Base-by-base conservation (phyloP, 2,329 filamentous ascomycete species). In the Fusarium tricinctum region DNA sequence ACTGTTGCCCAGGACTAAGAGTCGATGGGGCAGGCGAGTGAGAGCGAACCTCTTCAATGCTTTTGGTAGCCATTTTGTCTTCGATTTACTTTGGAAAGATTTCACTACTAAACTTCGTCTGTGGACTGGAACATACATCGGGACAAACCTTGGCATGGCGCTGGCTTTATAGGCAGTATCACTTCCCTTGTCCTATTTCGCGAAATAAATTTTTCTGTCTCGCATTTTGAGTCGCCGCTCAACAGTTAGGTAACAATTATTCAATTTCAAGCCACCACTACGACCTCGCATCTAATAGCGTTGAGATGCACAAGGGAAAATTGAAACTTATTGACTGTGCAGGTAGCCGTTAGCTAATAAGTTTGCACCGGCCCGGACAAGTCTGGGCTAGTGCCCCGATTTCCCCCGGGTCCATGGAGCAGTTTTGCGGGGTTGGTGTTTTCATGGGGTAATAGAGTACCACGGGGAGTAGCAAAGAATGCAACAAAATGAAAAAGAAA, bases 331-430 rank as follows among this genome's bases (percentile, higher is more conserved):
- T 20, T 30, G 22, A 42, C 8, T 19, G 28, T 43, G 32, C 33
- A 64, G 51, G 58, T 64, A 64, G 64, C 63, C 50, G 35, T 67
- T 67, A 67, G 64, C 63, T 67, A 67, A 67, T 67, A 45, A 26
- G 48, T 63, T 39, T 53, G 63, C 47, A 58, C 49, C 43, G 44
- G 44, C 22, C 63, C 30, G 63, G 64, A 49, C 46, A 40, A 40
- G 44, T 30, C 58, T 26, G 58, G 63, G 38, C 47, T 59, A 64
- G 64, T 38, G 28, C 63, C 64, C 64, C 64, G 64, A 59, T 26
- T 68, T 35, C 28, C 64, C 64, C 64, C 58, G 63, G 63, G 54
- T 35, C 53, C 63, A 47, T 66, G 54, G 43, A 35, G 54, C 44
- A 50, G 15, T 51, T 56, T 44, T 67, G 64, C 64, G 63, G 64